Conservation (phyloP, 2,329 filamentous ascomycete species). For the Aspergillus novoparasiticus region DNA sequence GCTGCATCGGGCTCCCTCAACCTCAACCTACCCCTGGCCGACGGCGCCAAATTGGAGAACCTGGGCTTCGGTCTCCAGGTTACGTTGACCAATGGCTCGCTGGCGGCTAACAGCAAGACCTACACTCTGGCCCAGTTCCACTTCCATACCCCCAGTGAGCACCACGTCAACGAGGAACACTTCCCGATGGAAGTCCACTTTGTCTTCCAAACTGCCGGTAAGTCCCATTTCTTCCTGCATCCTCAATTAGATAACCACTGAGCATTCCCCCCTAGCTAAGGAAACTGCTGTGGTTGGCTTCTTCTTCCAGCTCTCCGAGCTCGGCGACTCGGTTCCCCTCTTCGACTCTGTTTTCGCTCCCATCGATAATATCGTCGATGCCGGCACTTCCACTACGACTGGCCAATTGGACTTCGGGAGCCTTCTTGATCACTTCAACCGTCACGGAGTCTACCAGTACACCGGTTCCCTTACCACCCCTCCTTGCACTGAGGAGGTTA, state of each 20-base stretch:
- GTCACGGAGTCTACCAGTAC: constrained; percentile 53
- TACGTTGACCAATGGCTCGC: constrained; percentile 54
- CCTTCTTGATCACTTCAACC: constrained; percentile 42
- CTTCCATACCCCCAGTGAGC: constrained; percentile 64
- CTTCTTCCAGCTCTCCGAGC: constrained; percentile 45
- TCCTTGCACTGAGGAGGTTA: constrained; percentile 60
- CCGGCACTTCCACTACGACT: constrained; percentile 44
- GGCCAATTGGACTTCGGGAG: constrained; percentile 47
- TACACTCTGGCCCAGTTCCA: constrained; percentile 60
- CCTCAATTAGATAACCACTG: neutral
- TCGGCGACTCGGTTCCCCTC: constrained; percentile 41
- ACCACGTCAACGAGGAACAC: constrained; percentile 54
- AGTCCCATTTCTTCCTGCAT: constrained; percentile 12
- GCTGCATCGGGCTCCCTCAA: constrained; percentile 20
- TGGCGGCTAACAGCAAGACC: constrained; percentile 42
- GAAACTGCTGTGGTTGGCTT: constrained; percentile 45
- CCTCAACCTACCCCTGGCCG: constrained; percentile 24
- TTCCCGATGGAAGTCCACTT: constrained; percentile 61
- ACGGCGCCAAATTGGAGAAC: constrained; percentile 46
- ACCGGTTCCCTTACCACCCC: constrained; percentile 64
- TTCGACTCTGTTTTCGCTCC: constrained; percentile 53
- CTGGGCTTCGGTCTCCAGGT: constrained; percentile 53
- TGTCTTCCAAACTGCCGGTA: constrained; percentile 56
- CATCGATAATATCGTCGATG: constrained; percentile 41
- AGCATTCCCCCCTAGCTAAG: constrained; percentile 1